Conservation (phyloP, 2,329 filamentous ascomycete species). For the Diaporthe citriasiana region DNA sequence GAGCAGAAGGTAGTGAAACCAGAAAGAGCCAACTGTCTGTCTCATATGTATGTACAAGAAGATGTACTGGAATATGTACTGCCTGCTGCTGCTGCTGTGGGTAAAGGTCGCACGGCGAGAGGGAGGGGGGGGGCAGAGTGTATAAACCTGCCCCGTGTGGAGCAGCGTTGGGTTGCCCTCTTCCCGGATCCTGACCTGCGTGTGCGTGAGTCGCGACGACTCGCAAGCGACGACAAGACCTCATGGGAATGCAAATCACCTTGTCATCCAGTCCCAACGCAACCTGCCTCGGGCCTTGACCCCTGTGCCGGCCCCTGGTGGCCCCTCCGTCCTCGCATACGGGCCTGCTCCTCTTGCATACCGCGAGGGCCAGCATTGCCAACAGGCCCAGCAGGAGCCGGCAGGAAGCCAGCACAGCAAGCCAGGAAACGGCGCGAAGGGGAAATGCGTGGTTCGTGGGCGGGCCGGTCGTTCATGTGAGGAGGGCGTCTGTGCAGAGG, state of each 20-base stretch:
- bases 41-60: slow-evolving; percentile 19
- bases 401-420: background rate
- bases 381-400: background rate
- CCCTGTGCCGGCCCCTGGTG: slow-evolving; percentile 23
- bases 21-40: slow-evolving; percentile 13
- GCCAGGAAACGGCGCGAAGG: slow-evolving; percentile 20
- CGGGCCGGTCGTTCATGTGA: slow-evolving; percentile 28
- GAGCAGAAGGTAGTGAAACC: slow-evolving; percentile 10
- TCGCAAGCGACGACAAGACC: slow-evolving; percentile 30
- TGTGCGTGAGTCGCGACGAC: slow-evolving; percentile 26
- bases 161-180: slow-evolving; percentile 9
- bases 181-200: background rate
- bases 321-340: slow-evolving; percentile 10
- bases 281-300: slow-evolving; percentile 17
- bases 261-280: too few relatives aligned
- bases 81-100: slow-evolving; percentile 4
- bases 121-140: slow-evolving; percentile 19
- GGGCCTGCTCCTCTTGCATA: background rate
- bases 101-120: slow-evolving; percentile 24
- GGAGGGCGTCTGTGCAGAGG: slow-evolving; percentile 25
- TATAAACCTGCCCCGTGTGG: slow-evolving; percentile 27
- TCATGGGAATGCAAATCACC: background rate
- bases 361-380: background rate
- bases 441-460: slow-evolving; percentile 18
- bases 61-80: slow-evolving; percentile 13